Evolutionary conservation across 2,329 filamentous ascomycete species (phyloP).

Genomic region (Xylaria sp.): DNA sequence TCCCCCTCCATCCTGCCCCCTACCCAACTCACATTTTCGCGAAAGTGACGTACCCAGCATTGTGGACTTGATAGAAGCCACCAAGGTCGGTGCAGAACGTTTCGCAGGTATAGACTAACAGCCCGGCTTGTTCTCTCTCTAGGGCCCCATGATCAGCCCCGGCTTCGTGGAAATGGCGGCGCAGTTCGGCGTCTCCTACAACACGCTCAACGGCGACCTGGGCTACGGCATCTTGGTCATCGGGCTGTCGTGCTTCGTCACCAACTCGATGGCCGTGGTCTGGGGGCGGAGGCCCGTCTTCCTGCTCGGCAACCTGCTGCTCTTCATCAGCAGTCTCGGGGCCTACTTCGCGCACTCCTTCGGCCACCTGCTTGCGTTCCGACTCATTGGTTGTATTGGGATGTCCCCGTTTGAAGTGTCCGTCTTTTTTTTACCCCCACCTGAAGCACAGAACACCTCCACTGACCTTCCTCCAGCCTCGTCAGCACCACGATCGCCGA

Average conservation of each 20-base stretch:
- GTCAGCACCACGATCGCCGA: slow-evolving; percentile 38
- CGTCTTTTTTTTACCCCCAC: neutral
- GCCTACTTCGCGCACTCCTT: slow-evolving; percentile 28
- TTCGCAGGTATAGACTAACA: neutral
- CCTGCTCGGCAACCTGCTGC: slow-evolving; percentile 36
- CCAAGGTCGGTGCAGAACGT: neutral
- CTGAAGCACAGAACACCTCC: neutral
- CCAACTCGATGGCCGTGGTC: slow-evolving; percentile 34
- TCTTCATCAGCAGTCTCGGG: slow-evolving; percentile 37
- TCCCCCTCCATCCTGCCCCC: neutral
- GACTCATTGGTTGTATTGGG: slow-evolving; percentile 33
- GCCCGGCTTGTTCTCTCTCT: neutral
- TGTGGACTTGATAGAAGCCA: neutral
- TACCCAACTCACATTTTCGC: too few relatives aligned
- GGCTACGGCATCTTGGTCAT: slow-evolving; percentile 39
- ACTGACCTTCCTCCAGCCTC: slow-evolving; percentile 20
- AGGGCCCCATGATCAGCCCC: slow-evolving; percentile 41
- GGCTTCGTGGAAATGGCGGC: slow-evolving; percentile 38
- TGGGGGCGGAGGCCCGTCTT: slow-evolving; percentile 41
- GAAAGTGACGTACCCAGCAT: neutral
- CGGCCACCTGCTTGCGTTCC: slow-evolving; percentile 29
- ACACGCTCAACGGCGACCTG: slow-evolving; percentile 38
- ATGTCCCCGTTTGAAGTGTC: slow-evolving; percentile 37
- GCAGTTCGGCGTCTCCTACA: slow-evolving; percentile 38
- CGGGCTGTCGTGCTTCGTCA: slow-evolving; percentile 38